Evolutionary conservation across 352 stramenopile genomes (phyloP), one percentile per base, ranked within the genome.

Genomic region (Globisporangium nodosum): DNA sequence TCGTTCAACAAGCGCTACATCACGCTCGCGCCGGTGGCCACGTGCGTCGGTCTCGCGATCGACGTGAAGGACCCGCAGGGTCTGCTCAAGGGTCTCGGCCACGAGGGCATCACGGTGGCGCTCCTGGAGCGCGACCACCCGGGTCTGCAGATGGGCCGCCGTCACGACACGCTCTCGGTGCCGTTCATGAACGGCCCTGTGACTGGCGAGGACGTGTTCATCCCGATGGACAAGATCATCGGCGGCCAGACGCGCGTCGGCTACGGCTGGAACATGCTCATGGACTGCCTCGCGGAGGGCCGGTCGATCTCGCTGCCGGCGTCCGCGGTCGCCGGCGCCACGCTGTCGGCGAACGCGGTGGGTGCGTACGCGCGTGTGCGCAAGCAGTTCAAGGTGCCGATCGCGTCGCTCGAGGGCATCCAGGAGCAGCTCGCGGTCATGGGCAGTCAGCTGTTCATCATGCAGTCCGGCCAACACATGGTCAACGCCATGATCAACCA

Each of bases 1-100:
- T 92, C 82, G 52, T 99, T 99, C 81, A 98, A 97, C 75, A 99
- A 99, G 79, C 85, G 97, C 56, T 99, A 99, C 85, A 99, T 99
- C 70, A 99, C 97, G 11, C 69, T 99, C 54, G 97, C 97, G 18
- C 97, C 97, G 6, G 95, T 99, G 12, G 97, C 97, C 39, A 97
- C 96, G 43, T 96, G 97, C 63, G 96, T 99, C 9, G 97, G 97
- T 33, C 77, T 99, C 50, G 97, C 96, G 20, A 96, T 99, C 63
- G 96, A 98, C 64, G 78, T 99, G 5, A 93, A 91, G 71, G 96
- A 99, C 75, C 96, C 96, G 5, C 80, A 98, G 39, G 85, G 86
- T 43, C 73, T 99, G 21, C 81, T 99, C 52, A 96, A 96, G 67
- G 96, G 95, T 48, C 74, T 83, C 7, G 96, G 97, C 37, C 73